A percentile compares a stretch with the other conserved stretches of the same genome.
These are phyloP conservation scores for Mucor piriformis DNA, from an alignment of 371 early-diverging fungal genomes.

Conservation along the genomic window DNA sequence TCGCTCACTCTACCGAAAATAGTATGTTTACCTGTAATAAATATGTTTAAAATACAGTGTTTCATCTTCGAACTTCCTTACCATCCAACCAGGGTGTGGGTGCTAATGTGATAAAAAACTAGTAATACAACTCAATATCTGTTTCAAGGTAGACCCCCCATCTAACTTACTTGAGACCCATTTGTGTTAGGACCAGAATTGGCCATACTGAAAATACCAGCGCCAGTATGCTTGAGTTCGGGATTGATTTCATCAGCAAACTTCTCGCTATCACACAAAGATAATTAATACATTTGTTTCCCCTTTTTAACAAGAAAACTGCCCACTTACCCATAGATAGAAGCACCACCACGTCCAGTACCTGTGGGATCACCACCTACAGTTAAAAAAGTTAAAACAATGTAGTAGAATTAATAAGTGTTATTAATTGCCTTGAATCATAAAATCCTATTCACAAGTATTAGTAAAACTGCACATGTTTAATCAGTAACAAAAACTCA, in stretches of 20 bases:
- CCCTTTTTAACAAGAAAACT: neutral
- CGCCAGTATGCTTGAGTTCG: conserved; percentile 76
- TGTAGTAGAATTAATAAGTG: neutral
- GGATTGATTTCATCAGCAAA: conserved; percentile 82
- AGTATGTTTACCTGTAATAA: conserved; percentile 55
- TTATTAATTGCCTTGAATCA: conserved; percentile 78
- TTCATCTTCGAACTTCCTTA: conserved; percentile 21
- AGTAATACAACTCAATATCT: neutral
- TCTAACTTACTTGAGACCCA: conserved; percentile 68
- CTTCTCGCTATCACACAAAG: conserved; percentile 21
- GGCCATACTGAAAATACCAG: conserved; percentile 85
- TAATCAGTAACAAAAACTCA: conserved; percentile 23
- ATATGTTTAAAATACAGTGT: neutral
- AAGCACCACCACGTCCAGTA: conserved; percentile 65
- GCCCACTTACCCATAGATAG: conserved; percentile 68
- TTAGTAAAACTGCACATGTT: neutral
- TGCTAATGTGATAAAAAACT: conserved; percentile 72
- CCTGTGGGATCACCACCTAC: conserved; percentile 59
- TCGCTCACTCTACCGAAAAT: conserved; percentile 73
- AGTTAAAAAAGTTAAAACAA: neutral
- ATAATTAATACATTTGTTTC: neutral
- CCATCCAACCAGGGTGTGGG: conserved; percentile 81
- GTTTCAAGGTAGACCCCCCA: neutral
- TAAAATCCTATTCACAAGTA: conserved; percentile 58
- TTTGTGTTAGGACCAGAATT: conserved; percentile 86